These are phyloP conservation scores for Candida krabiensis DNA, from an alignment of 805 yeast species.

Conservation along the genomic window DNA sequence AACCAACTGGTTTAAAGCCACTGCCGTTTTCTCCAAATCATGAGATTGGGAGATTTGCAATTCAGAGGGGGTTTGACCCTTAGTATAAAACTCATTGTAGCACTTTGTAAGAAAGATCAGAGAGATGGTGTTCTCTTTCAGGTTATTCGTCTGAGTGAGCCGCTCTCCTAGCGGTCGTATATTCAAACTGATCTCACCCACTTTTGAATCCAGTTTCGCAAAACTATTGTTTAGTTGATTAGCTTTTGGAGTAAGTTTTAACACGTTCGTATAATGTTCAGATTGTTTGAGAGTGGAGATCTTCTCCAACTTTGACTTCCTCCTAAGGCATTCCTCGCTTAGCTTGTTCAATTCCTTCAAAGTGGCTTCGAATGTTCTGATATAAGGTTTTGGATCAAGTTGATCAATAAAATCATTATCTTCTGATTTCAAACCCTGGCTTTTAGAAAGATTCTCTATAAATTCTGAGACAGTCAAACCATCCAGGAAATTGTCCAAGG, in stretches of 20 bases:
- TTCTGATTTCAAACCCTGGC: slow-evolving; percentile 50
- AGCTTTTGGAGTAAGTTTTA: slow-evolving; percentile 46
- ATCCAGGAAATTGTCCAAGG: slow-evolving; percentile 61
- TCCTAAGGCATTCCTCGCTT: slow-evolving; percentile 51
- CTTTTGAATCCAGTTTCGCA: slow-evolving; percentile 48
- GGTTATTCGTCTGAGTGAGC: slow-evolving; percentile 63
- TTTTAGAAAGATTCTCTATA: slow-evolving; percentile 68
- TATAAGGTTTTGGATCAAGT: slow-evolving; percentile 91
- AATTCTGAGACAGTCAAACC: slow-evolving; percentile 77
- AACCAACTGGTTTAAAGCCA: slow-evolving; percentile 62
- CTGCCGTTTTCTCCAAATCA: slow-evolving; percentile 54
- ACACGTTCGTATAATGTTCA: slow-evolving; percentile 65
- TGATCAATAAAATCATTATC: slow-evolving; percentile 52
- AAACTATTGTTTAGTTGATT: slow-evolving; percentile 47
- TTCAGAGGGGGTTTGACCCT: slow-evolving; percentile 50
- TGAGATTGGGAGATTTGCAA: slow-evolving; percentile 44
- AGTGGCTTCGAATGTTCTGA: slow-evolving; percentile 88
- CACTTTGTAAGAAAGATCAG: slow-evolving; percentile 73
- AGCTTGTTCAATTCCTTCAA: slow-evolving; percentile 67
- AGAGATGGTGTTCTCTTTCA: slow-evolving; percentile 70
- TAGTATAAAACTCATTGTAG: slow-evolving; percentile 73
- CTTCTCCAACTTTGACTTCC: slow-evolving; percentile 50
- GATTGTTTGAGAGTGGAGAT: slow-evolving; percentile 63
- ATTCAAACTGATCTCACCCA: slow-evolving; percentile 55
- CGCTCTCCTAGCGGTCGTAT: slow-evolving; percentile 72